Evolutionary conservation across 73 alveolate species (phyloP), one percentile per base, ranked within the genome.

Genomic region (Tetrahymena borealis): DNA sequence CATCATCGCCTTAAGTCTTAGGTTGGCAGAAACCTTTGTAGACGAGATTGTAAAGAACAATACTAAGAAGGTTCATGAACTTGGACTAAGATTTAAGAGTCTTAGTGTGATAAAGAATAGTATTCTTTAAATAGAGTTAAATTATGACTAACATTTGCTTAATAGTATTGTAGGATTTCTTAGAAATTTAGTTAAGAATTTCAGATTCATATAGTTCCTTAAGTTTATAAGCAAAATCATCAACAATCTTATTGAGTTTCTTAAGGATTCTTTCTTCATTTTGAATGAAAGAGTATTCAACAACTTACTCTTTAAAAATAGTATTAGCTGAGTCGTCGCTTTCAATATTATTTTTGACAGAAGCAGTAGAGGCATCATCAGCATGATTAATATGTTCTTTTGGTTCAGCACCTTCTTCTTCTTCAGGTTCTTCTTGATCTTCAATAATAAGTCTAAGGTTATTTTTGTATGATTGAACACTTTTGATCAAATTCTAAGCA

Each of bases 11-110:
- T 33, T 94, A 91, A 38, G 90, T 90, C 37, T 38, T 39, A 20
- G 85, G 85, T 28, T 92, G 40, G 39, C 95, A 92, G 90, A 92
- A 92, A 38, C 95, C 95, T 78, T 92, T 78, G 39, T 78, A 91
- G 4, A 92, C 90, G 0, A 92, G 78, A 78, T 92, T 92, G 18
- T 78, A 92, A 37, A 92, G 20, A 8, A 92, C 40, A 15, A 40
- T 78, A 32, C 92, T 33, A 79, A 92, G 39, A 24, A 92, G 90
- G 38, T 92, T 78, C 37, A 92, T 78, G 35, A 92, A 92, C 38
- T 92, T 92, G 37, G 92, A 92, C 40, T 78, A 40, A 11, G 78
- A 38, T 79, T 92, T 78, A 36, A 92, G n/a, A 36, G 90, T 60
- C 32, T 92, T 92, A 7, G 85, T 60, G 38, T 60, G 85, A 60